Percentiles rank a stretch among this genome's conserved stretches.
These are phyloP conservation scores for Croton setiger DNA, from an alignment of 441 rosid species.

Conservation along the genomic window DNA sequence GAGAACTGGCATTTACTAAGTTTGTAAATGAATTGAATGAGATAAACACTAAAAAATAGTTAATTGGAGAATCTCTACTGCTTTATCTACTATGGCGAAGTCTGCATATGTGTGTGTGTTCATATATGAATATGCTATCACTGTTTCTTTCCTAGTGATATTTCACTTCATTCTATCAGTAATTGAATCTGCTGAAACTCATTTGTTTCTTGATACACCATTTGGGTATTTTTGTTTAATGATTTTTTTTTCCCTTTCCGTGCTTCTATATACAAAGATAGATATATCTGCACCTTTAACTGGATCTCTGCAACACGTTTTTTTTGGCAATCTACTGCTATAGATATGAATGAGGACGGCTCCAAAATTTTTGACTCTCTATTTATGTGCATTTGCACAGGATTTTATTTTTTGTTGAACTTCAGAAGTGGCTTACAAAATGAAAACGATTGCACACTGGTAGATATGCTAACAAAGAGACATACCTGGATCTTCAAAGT, in stretches of 20 bases:
- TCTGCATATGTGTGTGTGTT: background rate
- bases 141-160: background rate
- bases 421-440: background rate
- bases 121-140: background rate
- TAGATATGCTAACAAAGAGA: background rate
- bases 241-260: background rate
- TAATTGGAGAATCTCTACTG: background rate
- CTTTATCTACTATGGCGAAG: conserved; percentile 7
- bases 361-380: too few species aligned
- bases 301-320: too few species aligned
- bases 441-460: background rate
- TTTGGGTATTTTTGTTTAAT: background rate
- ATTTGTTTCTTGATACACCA: conserved; percentile 1
- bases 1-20: conserved; percentile 23
- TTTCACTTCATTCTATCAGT: background rate
- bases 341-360: too few species aligned
- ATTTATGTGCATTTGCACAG: too few species aligned
- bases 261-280: background rate
- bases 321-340: too few species aligned
- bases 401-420: too few species aligned
- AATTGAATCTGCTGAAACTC: conserved; percentile 6
- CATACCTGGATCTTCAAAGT: background rate
- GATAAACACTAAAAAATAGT: conserved; percentile 2
- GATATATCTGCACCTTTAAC: too few species aligned
- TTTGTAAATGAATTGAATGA: conserved; percentile 2